phyloP scores from a whole-genome alignment of 2,329 filamentous ascomycete genomes.

The Hawksworthiomyces lignivorus region DNA sequence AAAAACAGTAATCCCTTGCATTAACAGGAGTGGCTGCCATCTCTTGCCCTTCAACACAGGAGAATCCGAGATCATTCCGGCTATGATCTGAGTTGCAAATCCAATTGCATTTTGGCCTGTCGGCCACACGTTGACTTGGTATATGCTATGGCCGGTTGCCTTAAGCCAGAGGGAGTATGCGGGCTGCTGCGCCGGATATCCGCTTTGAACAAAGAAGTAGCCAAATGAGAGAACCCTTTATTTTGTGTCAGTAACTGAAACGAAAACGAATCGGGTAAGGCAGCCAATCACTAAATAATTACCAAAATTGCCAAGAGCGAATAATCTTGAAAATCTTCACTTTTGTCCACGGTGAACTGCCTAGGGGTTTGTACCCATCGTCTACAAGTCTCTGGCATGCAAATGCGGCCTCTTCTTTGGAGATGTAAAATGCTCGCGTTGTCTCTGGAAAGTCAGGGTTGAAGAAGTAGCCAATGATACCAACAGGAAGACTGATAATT shows the following conservation, averaged over 20 bases:
- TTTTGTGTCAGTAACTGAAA: too few species aligned
- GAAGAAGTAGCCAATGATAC: constrained; percentile 16
- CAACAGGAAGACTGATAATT: constrained; percentile 16
- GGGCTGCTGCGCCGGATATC: constrained; percentile 31
- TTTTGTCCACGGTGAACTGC: constrained; percentile 1
- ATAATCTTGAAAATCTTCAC: constrained; percentile 4
- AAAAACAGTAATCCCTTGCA: constrained; percentile 8
- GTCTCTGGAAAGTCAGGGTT: constrained; percentile 12
- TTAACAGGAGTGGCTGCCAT: constrained; percentile 4
- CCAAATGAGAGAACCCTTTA: constrained; percentile 6
- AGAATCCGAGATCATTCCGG: constrained; percentile 10
- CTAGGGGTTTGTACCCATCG: constrained; percentile 6
- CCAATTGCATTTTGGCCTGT: constrained; percentile 28
- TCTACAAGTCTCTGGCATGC: constrained; percentile 5
- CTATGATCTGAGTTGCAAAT: constrained; percentile 3
- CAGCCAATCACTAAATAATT: too few species aligned
- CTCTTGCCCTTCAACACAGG: constrained; percentile 4
- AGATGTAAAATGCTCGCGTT: constrained; percentile 9
- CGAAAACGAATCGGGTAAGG: too few species aligned
- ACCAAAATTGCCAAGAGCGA: constrained; percentile 8
- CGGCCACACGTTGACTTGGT: constrained; percentile 43
- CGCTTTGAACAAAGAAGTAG: constrained; percentile 11
- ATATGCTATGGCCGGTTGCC: constrained; percentile 29
- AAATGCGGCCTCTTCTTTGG: constrained; percentile 1
- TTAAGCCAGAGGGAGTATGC: constrained; percentile 45